These are phyloP conservation scores for Monosporascus sp. DNA, from an alignment of 2,329 filamentous ascomycete genomes.

Conservation along the genomic window DNA sequence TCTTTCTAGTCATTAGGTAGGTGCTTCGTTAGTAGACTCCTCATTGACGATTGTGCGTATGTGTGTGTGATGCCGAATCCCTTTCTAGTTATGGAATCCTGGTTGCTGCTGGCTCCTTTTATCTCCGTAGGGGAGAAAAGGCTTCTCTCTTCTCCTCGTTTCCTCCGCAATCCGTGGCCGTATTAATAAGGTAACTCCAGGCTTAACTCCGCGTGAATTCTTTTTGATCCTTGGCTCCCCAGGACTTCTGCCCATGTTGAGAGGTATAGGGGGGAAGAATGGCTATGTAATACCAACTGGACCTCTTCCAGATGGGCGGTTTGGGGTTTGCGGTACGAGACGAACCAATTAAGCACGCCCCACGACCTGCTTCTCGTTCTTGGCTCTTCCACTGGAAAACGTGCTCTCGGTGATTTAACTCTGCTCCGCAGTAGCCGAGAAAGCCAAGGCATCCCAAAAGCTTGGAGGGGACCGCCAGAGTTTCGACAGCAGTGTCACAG, in stretches of 20 bases:
- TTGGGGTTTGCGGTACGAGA: not conserved
- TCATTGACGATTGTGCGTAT: too few relatives aligned
- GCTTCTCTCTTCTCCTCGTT: not conserved
- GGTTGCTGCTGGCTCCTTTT: too few relatives aligned
- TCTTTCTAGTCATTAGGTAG: too few relatives aligned
- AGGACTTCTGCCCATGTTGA: not conserved
- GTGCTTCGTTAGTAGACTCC: too few relatives aligned
- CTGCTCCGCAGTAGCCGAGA: not conserved
- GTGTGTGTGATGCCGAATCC: too few relatives aligned
- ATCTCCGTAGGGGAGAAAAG: not conserved
- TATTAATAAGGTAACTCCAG: not conserved
- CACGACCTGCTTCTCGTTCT: not conserved
- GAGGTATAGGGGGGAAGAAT: too few relatives aligned
- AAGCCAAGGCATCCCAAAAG: not conserved
- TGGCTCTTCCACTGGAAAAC: not conserved
- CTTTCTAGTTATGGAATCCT: too few relatives aligned
- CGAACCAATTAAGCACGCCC: not conserved
- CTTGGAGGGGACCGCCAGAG: not conserved
- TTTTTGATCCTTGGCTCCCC: not conserved
- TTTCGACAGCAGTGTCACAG: not conserved
- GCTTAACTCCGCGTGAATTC: not conserved
- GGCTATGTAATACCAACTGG: not conserved
- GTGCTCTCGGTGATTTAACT: not conserved
- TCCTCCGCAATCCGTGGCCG: not conserved
- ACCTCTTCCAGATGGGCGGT: not conserved